Conservation (phyloP, 257 asterid genomes). For the Solanum lycopersicoides region DNA sequence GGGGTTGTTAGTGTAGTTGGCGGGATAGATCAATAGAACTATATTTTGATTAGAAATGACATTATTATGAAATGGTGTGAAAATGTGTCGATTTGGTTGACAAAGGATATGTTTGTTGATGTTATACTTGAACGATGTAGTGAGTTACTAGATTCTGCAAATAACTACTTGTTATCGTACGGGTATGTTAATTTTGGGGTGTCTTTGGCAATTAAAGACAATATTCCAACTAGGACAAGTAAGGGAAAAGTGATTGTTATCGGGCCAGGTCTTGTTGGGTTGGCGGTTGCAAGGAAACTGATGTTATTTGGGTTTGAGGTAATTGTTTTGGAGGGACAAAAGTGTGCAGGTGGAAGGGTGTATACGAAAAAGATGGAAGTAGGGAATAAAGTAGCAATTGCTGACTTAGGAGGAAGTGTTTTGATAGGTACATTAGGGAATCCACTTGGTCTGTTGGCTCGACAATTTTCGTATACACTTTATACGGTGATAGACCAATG, state of each 20-base stretch:
- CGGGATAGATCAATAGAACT: not conserved
- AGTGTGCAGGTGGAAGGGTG: conserved; percentile 91
- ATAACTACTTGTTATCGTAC: no score
- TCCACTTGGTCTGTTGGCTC: conserved; percentile 45
- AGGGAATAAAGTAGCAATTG: conserved; percentile 19
- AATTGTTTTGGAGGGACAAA: conserved; percentile 74
- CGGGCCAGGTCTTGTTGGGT: not conserved
- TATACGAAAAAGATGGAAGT: conserved; percentile 61
- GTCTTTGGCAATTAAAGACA: not conserved
- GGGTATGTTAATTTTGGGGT: not conserved
- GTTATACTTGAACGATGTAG: not conserved
- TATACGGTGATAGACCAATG: conserved; percentile 26
- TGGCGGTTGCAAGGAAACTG: not conserved
- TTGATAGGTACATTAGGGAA: conserved; percentile 16
- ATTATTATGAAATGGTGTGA: not conserved
- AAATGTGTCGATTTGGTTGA: no score
- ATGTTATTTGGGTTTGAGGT: conserved; percentile 18
- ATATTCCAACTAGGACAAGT: not conserved
- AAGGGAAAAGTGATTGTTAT: not conserved
- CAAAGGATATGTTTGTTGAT: no score
- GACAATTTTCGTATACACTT: no score
- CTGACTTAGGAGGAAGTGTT: conserved; percentile 41
- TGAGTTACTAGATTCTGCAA: not conserved
- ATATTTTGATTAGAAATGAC: not conserved
- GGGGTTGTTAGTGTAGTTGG: not conserved